Evolutionary conservation across 169 alveolate species (phyloP), one percentile per base, ranked within the genome.

Genomic region (Eimeria necatrix): DNA sequence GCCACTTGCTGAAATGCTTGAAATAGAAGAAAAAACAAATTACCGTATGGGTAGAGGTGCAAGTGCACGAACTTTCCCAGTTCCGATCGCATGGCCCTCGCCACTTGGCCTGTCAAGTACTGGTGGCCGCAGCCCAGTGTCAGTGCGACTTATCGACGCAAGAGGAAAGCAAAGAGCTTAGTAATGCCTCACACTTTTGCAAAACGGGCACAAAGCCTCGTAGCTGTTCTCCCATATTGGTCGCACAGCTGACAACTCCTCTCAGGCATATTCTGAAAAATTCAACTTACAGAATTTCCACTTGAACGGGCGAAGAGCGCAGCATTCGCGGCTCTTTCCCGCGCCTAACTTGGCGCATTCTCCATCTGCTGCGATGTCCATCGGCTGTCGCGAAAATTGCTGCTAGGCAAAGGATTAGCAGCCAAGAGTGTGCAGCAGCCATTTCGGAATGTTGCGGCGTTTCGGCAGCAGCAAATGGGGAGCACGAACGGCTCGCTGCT

Each of bases 31-130:
- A 14, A 14, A 56, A 0, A 0, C 68, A 56, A 46, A 8, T 20
- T 51, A 80, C 89, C 89, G 89, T 80, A 80, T 9, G 89, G 89
- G 70, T 49, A 80, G 16, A 80, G 70, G 49, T 80, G 89, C 49
- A 80, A 16, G 70, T 80, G 70, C 52, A 80, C 71, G 51, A 80
- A 49, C 71, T 80, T 80, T 18, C 89, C 89, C 53, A 80, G 49
- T 48, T 80, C 89, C 16, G 71, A 26, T 18, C 70, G 32, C 89
- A 80, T 80, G 71, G 89, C 49, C 51, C 70, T 80, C n/a, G 71
- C 52, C 48, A 80, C 89, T 68, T 80, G 89, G n/a, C 71, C 89
- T 52, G 89, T 80, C 10, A 80, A 26, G 71, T 49, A 80, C 89
- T 80, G 71, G 14, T 1, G 49, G 48, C 26, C 49, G 14, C 48